A percentile compares a stretch with the other conserved stretches of the same genome.
phyloP scores from a whole-genome alignment of 148 eudicot species.

The Persicaria maculosa region DNA sequence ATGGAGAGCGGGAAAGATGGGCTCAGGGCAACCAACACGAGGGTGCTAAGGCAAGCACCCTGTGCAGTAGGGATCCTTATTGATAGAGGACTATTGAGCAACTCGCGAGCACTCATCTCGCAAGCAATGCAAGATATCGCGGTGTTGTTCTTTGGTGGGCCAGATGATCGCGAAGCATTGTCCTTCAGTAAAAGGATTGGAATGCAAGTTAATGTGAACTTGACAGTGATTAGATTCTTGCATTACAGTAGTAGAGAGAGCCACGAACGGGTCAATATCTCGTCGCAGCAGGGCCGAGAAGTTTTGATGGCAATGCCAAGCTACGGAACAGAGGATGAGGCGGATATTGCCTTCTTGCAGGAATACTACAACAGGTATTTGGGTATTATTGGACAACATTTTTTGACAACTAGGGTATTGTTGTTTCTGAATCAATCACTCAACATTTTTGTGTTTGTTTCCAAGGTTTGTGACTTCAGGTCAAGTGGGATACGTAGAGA shows the following conservation, averaged over 20 bases:
- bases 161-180: conserved; percentile 90
- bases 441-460: neutral
- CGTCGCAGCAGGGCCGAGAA: conserved; percentile 43
- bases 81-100: conserved; percentile 53
- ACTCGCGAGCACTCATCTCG: conserved; percentile 28
- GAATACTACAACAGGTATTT: conserved; percentile 69
- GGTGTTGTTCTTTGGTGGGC: conserved; percentile 79
- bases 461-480: conserved; percentile 80
- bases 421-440: neutral
- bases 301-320: conserved; percentile 68
- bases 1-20: conserved; percentile 81
- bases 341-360: conserved; percentile 54
- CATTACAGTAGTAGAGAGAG: conserved; percentile 26
- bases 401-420: too few species aligned
- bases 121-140: conserved; percentile 63
- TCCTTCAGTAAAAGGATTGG: conserved; percentile 68
- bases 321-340: conserved; percentile 47
- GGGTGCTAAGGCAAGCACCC: conserved; percentile 70
- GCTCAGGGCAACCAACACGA: conserved; percentile 65
- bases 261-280: conserved; percentile 40
- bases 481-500: conserved; percentile 81
- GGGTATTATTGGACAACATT: neutral
- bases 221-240: conserved; percentile 67
- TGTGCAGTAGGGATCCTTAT: conserved; percentile 78
- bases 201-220: conserved; percentile 52